A percentile compares a stretch with the other conserved stretches of the same genome.
These are phyloP conservation scores for Arachnomyces sp. DNA, from an alignment of 2,329 filamentous ascomycete species.

Conservation along the genomic window DNA sequence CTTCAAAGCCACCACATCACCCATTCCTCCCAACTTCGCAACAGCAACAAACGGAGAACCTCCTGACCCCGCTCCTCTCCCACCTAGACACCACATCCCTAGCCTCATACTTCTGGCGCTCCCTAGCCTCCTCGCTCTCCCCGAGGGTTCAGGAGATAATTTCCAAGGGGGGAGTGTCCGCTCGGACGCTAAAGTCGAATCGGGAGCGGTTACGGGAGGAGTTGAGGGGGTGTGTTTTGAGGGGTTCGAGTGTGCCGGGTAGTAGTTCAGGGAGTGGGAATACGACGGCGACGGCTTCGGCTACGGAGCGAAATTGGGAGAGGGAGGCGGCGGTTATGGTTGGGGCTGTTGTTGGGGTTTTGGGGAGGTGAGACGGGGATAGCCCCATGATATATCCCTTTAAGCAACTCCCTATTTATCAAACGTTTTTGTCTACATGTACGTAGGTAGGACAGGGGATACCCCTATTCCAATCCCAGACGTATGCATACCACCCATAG, in stretches of 20 bases:
- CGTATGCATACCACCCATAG: no score
- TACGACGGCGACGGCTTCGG: constrained; percentile 40
- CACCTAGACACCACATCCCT: constrained; percentile 82
- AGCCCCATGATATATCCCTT: no score
- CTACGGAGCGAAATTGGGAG: constrained; percentile 60
- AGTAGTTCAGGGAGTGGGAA: constrained; percentile 38
- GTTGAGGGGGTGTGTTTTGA: constrained; percentile 73
- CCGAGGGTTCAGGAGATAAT: constrained; percentile 77
- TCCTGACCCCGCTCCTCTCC: constrained; percentile 65
- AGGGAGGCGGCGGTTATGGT: constrained; percentile 94
- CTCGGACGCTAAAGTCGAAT: constrained; percentile 71
- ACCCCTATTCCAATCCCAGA: no score
- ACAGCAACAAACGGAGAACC: constrained; percentile 38
- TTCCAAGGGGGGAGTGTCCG: constrained; percentile 72
- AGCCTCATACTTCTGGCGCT: constrained; percentile 88
- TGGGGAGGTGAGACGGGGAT: constrained; percentile 31
- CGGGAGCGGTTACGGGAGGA: constrained; percentile 66
- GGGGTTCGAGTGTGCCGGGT: constrained; percentile 63
- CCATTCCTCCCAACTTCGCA: constrained; percentile 47
- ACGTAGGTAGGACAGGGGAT: no score
- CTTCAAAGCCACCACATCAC: constrained; percentile 60
- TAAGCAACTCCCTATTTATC: no score
- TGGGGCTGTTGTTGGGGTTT: constrained; percentile 63
- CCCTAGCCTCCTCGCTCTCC: constrained; percentile 69
- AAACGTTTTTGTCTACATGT: no score